Evolutionary conservation across 2,329 filamentous ascomycete genomes (phyloP), one percentile per base, ranked within the genome.

Genomic region (Coleophoma eucalyptorum): DNA sequence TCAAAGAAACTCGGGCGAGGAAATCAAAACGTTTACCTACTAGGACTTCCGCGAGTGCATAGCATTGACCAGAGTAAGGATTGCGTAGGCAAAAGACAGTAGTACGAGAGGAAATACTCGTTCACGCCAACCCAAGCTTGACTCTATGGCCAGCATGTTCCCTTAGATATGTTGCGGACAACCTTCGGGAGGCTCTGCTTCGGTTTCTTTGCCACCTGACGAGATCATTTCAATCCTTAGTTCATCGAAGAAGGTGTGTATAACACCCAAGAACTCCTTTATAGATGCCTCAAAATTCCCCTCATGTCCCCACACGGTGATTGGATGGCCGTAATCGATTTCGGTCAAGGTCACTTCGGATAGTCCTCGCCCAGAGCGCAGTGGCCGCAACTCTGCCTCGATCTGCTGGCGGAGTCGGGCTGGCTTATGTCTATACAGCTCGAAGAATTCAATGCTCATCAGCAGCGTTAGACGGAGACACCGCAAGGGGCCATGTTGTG

Each of bases 361-460:
- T 33, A 44, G 20, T 5, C 42, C 42, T 12, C 42, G 18, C 11
- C 20, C 42, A 6, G 21, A 12, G 21, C 21, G 12, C 26, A 44
- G 16, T 26, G 42, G 42, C 3, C 16, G 13, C 13, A 44, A 44
- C 11, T 44, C 42, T 13, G 20, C 42, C 11, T 44, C 42, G 8
- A 44, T 26, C 26, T 26, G 20, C 26, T 31, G 11, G 3, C 13
- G 11, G 15, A 44, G 26, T 11, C 19, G 16, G 19, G 11, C 13
- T 26, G 21, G 26, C 26, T 26, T 26, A 33, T 44, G 8, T 16
- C 26, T 26, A 32, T 31, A 32, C 8, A 15, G 42, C 19, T 44
- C 42, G 31, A 44, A 44, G 42, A 44, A 44, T 26, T 44, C 42
- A 31, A 44, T 44, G 20, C 42, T 44, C 20, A 44, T 31, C 5